A percentile compares a stretch with the other conserved stretches of the same genome.
phyloP scores from a whole-genome alignment of 2,329 filamentous ascomycete genomes.

The Teratosphaeria pseudoeucalypti region DNA sequence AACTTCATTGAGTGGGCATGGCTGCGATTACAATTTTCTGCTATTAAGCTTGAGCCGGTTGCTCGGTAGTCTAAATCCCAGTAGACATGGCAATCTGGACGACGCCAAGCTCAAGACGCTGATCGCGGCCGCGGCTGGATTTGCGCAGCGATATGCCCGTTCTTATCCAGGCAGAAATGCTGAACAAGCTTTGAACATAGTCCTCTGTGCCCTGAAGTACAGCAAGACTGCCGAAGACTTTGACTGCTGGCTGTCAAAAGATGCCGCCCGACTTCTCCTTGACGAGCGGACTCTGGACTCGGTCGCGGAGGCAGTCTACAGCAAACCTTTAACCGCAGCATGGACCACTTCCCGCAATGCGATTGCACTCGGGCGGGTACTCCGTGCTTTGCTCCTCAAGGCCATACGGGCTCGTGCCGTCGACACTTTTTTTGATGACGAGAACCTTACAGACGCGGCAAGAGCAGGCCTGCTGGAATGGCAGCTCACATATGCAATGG shows the following conservation, averaged over 20 bases:
- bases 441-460: conserved; percentile 16
- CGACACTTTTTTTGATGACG: conserved; percentile 26
- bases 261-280: conserved; percentile 53
- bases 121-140: conserved; percentile 11
- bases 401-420: conserved; percentile 1
- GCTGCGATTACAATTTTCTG: conserved; percentile 18
- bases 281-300: conserved; percentile 46
- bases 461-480: conserved; percentile 33
- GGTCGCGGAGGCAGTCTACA: conserved; percentile 42
- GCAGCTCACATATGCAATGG: conserved; percentile 24
- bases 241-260: conserved; percentile 34
- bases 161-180: conserved; percentile 12
- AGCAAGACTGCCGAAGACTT: conserved; percentile 13
- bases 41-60: background rate
- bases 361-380: conserved; percentile 12
- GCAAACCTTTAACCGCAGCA: conserved; percentile 30
- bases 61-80: background rate
- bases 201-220: conserved; percentile 10
- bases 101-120: background rate
- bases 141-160: conserved; percentile 18
- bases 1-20: conserved; percentile 11
- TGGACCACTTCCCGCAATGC: conserved; percentile 13
- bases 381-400: conserved; percentile 13
- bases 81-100: background rate
- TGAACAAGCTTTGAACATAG: conserved; percentile 8